phyloP scores from a whole-genome alignment of 352 stramenopile species.

The Pseudoperonospora humuli region DNA sequence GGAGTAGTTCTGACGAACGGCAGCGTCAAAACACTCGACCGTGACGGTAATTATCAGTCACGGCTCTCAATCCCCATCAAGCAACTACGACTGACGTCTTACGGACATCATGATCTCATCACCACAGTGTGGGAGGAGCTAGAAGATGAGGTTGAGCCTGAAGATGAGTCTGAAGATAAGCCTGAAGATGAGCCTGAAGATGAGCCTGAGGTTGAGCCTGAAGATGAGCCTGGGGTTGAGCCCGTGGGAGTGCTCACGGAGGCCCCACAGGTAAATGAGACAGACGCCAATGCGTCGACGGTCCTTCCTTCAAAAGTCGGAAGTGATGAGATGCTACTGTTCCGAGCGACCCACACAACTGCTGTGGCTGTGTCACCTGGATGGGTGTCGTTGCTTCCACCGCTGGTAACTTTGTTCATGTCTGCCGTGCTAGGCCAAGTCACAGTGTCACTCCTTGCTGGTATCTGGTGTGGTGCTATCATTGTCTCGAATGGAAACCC shows the following conservation, averaged over 20 bases:
- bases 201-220: slow-evolving; percentile 1
- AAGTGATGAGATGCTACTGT: slow-evolving; percentile 13
- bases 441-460: slow-evolving; percentile 67
- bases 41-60: slow-evolving; percentile 55
- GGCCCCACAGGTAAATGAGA: slow-evolving; percentile 8
- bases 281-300: slow-evolving; percentile 23
- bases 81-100: slow-evolving; percentile 35
- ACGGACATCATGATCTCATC: slow-evolving; percentile 46
- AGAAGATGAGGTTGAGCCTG: neutral
- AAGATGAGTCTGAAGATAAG: neutral
- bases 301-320: slow-evolving; percentile 24
- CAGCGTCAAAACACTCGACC: slow-evolving; percentile 55
- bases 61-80: slow-evolving; percentile 32
- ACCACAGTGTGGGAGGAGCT: slow-evolving; percentile 35
- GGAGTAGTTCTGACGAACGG: slow-evolving; percentile 48
- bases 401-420: slow-evolving; percentile 67
- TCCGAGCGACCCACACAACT: slow-evolving; percentile 29
- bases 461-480: slow-evolving; percentile 83
- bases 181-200: neutral
- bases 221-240: neutral
- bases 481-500: slow-evolving; percentile 76
- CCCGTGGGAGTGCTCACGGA: neutral
- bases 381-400: slow-evolving; percentile 67
- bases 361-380: slow-evolving; percentile 55
- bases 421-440: slow-evolving; percentile 73